A percentile compares a stretch with the other conserved stretches of the same genome.
Conservation (phyloP, 2,329 filamentous ascomycete genomes). For the Colletotrichum sp. region DNA sequence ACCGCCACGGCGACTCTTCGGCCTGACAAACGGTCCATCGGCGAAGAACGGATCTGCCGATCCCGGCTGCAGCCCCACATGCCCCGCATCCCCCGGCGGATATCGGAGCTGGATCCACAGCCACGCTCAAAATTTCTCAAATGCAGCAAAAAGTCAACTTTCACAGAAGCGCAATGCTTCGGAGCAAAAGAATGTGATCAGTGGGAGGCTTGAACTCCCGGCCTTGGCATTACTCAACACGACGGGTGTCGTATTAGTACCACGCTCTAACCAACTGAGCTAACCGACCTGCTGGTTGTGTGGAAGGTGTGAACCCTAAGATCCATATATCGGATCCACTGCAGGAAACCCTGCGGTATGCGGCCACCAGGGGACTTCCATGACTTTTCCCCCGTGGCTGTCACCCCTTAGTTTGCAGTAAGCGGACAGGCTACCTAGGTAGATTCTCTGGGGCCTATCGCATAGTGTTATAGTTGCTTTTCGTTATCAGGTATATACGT, state of each 20-base stretch:
- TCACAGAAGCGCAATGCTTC: neutral
- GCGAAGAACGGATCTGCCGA: neutral
- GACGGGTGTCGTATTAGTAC: conserved; percentile 16
- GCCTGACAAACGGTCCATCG: neutral
- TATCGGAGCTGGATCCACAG: neutral
- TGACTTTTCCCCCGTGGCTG: neutral
- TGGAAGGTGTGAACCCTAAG: fast-evolving
- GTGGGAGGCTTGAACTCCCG: conserved; percentile 23
- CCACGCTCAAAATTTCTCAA: neutral
- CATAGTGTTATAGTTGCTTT: neutral
- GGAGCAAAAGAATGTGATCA: neutral
- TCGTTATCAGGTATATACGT: neutral
- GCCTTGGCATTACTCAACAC: conserved; percentile 17
- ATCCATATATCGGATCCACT: neutral
- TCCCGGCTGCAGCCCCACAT: neutral
- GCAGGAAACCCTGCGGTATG: neutral
- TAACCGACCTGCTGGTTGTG: conserved; percentile 10
- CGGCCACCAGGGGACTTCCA: fast-evolving
- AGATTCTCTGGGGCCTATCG: neutral
- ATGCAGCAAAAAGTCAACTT: neutral
- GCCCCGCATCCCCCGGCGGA: neutral
- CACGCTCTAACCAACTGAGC: conserved; percentile 23
- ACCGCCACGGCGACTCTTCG: neutral
- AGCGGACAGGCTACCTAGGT: too few species aligned
- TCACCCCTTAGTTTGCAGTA: too few species aligned